These are phyloP conservation scores for Trichocladium uniseriatum DNA, from an alignment of 495 filamentous ascomycete species.

Conservation along the genomic window DNA sequence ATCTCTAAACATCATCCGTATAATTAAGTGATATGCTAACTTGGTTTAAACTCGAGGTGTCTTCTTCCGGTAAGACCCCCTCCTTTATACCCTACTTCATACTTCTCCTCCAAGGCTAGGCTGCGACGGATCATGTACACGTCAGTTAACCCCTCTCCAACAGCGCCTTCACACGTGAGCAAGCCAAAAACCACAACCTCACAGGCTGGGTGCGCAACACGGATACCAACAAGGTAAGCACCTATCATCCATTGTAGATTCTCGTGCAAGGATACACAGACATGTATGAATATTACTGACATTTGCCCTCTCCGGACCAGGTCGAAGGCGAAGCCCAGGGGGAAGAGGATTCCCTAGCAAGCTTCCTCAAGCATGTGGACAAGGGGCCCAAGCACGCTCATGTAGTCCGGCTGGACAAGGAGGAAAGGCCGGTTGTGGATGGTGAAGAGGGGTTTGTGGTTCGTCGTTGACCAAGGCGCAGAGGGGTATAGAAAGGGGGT, in stretches of 20 bases:
- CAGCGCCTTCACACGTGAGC: conserved; percentile 62
- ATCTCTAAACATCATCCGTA: too few relatives aligned
- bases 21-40: too few relatives aligned
- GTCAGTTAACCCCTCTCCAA: not conserved
- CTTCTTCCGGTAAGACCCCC: conserved; percentile 10
- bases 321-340: conserved; percentile 92
- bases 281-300: not conserved
- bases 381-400: conserved; percentile 58
- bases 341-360: conserved; percentile 48
- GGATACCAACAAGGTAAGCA: conserved; percentile 53
- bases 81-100: not conserved
- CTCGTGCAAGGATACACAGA: not conserved
- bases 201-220: conserved; percentile 79
- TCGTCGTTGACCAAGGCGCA: conserved; percentile 21
- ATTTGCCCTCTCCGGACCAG: conserved; percentile 29
- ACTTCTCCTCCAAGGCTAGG: too few relatives aligned
- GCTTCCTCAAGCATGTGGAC: conserved; percentile 67
- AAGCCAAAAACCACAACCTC: conserved; percentile 53
- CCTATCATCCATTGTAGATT: not conserved
- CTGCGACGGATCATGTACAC: too few relatives aligned
- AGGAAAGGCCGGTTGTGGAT: conserved; percentile 49
- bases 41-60: conserved; percentile 5
- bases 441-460: conserved; percentile 58
- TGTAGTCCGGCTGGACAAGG: conserved; percentile 64
- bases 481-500: not conserved